Evolutionary conservation across 1,139 yeast genomes (phyloP).

Genomic region (Blastobotrys raffinosifermentans): DNA sequence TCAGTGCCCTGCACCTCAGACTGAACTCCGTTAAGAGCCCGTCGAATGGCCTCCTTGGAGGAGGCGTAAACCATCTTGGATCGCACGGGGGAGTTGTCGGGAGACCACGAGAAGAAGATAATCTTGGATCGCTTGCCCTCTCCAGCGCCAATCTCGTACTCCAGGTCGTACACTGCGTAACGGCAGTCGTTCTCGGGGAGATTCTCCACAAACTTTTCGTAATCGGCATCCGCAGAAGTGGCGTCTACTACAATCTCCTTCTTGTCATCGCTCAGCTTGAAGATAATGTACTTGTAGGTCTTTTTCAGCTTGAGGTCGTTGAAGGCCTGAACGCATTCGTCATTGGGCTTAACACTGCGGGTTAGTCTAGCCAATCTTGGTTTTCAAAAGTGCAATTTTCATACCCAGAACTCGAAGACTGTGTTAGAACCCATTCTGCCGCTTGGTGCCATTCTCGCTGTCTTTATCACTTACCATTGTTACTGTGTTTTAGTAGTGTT

Average conservation of each 20-base stretch:
- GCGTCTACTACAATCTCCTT: conserved; percentile 87
- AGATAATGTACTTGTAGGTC: conserved; percentile 78
- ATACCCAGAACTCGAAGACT: not conserved
- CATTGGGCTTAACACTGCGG: conserved; percentile 79
- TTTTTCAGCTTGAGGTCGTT: conserved; percentile 94
- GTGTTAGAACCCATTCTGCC: not conserved
- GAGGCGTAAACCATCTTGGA: conserved; percentile 97
- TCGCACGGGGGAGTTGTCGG: conserved; percentile 89
- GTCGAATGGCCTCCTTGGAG: conserved; percentile 95
- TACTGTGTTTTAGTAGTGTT: too few relatives aligned
- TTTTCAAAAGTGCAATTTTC: not conserved
- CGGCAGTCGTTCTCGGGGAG: conserved; percentile 95
- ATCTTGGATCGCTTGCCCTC: conserved; percentile 96
- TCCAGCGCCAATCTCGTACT: conserved; percentile 80
- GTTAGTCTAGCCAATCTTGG: not conserved
- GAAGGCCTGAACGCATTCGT: conserved; percentile 88
- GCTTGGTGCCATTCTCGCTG: too few relatives aligned
- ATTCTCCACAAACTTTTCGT: conserved; percentile 78
- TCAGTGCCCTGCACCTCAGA: conserved; percentile 97
- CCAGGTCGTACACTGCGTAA: conserved; percentile 95
- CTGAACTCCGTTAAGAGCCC: conserved; percentile 91
- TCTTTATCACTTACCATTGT: too few relatives aligned
- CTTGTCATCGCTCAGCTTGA: conserved; percentile 71
- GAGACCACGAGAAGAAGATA: conserved; percentile 94
- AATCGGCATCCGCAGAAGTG: conserved; percentile 66